Evolutionary conservation across 2,329 filamentous ascomycete species (phyloP).

Genomic region (Cyphellophora europaea): DNA sequence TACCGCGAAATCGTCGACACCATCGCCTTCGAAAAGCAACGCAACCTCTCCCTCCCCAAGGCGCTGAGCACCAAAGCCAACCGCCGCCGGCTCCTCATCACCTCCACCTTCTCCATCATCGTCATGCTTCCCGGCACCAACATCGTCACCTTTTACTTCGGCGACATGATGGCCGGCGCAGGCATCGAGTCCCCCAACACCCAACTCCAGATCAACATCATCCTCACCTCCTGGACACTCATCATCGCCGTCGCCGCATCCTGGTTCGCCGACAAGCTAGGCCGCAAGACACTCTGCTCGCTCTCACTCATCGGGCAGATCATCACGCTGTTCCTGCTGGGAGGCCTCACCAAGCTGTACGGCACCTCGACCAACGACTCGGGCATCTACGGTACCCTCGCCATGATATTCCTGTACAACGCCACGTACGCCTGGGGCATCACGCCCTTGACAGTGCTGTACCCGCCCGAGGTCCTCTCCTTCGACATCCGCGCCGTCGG

Average conservation of each 20-base stretch:
- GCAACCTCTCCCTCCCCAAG: background rate
- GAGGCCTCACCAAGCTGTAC: slow-evolving; percentile 37
- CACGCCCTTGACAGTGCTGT: slow-evolving; percentile 26
- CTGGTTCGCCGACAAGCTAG: slow-evolving; percentile 32
- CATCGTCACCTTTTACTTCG: slow-evolving; percentile 35
- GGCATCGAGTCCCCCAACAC: slow-evolving; percentile 34
- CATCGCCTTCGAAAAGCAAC: slow-evolving; percentile 34
- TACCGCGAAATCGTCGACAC: slow-evolving; percentile 40
- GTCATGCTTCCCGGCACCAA: slow-evolving; percentile 27
- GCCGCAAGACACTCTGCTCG: slow-evolving; percentile 30
- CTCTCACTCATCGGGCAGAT: slow-evolving; percentile 27
- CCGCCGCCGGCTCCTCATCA: slow-evolving; percentile 30
- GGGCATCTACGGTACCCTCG: slow-evolving; percentile 32
- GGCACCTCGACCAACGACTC: slow-evolving; percentile 28
- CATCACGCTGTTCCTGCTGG: slow-evolving; percentile 42
- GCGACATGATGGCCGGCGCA: slow-evolving; percentile 33
- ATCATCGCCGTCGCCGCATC: slow-evolving; percentile 33
- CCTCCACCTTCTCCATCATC: slow-evolving; percentile 26
- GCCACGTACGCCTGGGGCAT: slow-evolving; percentile 25
- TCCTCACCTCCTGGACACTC: slow-evolving; percentile 42
- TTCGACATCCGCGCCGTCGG: slow-evolving; percentile 25
- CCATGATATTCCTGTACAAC: slow-evolving; percentile 26
- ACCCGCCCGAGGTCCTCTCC: slow-evolving; percentile 25
- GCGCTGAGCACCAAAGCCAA: slow-evolving; percentile 22
- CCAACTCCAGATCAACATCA: slow-evolving; percentile 41